Evolutionary conservation across 1,284 basidiomycete genomes (phyloP).

Genomic region (Microbotryomycetes sp.): DNA sequence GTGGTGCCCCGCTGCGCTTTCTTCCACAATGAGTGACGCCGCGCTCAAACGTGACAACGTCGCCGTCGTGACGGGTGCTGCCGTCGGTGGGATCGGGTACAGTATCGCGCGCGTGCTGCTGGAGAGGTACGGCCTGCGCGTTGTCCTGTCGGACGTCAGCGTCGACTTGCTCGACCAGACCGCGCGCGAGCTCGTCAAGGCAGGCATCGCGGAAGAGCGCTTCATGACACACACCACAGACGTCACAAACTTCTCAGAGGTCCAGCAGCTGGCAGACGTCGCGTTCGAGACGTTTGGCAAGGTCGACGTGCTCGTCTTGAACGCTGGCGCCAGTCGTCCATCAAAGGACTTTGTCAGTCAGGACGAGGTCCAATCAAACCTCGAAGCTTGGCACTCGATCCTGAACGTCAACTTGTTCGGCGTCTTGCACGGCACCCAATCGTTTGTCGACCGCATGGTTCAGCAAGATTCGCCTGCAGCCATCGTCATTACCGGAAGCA

Average conservation of each 20-base stretch:
- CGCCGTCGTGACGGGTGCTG: constrained; percentile 30
- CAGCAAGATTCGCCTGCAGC: constrained; percentile 23
- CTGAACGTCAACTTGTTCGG: constrained; percentile 33
- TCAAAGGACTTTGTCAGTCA: constrained; percentile 11
- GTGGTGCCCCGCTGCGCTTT: too few species aligned
- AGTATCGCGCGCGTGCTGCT: constrained; percentile 14
- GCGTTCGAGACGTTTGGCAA: constrained; percentile 19
- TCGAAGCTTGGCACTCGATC: constrained; percentile 24
- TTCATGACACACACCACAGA: constrained; percentile 21
- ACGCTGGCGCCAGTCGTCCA: constrained; percentile 22
- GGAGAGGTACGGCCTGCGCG: constrained; percentile 11
- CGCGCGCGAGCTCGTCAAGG: not conserved
- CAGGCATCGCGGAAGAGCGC: constrained; percentile 11
- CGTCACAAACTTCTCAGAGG: constrained; percentile 17
- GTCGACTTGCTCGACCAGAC: constrained; percentile 4
- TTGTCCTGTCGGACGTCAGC: constrained; percentile 29
- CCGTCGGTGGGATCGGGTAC: constrained; percentile 32
- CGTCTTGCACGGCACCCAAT: constrained; percentile 30
- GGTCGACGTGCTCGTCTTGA: constrained; percentile 33
- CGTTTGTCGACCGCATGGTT: constrained; percentile 32
- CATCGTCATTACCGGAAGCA: constrained; percentile 33
- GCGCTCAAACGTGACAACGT: constrained; percentile 24
- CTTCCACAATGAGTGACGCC: constrained; percentile 5
- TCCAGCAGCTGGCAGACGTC: constrained; percentile 17
- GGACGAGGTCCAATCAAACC: constrained; percentile 8